Percentiles rank a stretch among this genome's conserved stretches.
Conservation (phyloP, 2,329 filamentous ascomycete species). For the Thielaviopsis ethacetica region DNA sequence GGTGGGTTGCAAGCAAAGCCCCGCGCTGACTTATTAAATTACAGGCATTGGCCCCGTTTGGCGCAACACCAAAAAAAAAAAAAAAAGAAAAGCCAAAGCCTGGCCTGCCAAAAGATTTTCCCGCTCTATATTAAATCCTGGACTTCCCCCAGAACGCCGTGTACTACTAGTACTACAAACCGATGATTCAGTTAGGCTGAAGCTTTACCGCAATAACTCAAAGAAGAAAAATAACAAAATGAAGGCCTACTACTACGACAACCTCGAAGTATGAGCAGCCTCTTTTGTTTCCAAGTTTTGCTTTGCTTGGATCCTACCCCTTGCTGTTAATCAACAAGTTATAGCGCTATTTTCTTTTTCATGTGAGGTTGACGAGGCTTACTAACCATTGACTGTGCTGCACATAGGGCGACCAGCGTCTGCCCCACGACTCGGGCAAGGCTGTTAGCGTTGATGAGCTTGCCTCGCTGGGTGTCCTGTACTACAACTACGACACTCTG, state of each 20-base stretch:
- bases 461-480: conserved; percentile 60
- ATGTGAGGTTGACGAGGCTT: conserved; percentile 6
- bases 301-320: not conserved
- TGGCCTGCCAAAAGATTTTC: not conserved
- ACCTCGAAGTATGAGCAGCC: conserved; percentile 29
- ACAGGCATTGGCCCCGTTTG: not conserved
- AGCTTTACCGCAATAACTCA: not conserved
- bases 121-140: not conserved
- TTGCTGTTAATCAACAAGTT: not conserved
- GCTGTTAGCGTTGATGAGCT: conserved; percentile 50
- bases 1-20: not conserved
- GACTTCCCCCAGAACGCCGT: not conserved
- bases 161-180: not conserved
- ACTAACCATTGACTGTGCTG: not conserved
- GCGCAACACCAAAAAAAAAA: not conserved
- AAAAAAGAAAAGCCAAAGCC: not conserved
- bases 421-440: conserved; percentile 72
- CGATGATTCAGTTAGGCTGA: not conserved
- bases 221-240: conserved; percentile 21
- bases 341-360: not conserved
- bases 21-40: not conserved
- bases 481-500: conserved; percentile 50
- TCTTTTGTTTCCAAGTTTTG: not conserved
- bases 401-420: conserved; percentile 75
- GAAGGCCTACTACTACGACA: conserved; percentile 43